Base-by-base conservation (phyloP, 257 asterid genomes). In the Thymus quinquecostatus region DNA sequence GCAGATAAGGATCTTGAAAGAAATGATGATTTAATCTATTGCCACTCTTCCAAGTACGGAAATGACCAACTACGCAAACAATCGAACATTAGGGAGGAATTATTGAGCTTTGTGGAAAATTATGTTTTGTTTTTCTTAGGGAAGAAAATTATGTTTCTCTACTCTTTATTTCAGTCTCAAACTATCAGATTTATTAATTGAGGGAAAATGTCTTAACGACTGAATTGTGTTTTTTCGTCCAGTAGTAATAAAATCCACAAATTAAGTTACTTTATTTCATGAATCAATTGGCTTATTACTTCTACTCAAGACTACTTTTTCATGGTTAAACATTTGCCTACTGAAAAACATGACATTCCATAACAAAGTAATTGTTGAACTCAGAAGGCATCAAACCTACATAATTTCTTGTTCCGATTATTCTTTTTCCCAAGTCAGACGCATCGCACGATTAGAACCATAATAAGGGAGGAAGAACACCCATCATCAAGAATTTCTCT, bases 21-120 rank as follows among this genome's bases (percentile, higher is more conserved):
- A 50, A 50, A 50, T 11, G 6, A 72, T 66, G 8, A 54, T 36
- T 50, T 11, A n/a, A 59, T 50, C 5, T 65, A 21, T 65, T 64
- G 77, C 73, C 72, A 65, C 29, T 11, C 74, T 48, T 64, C 30
- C 43, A 76, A 76, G 63, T 58, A 41, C 60, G 50, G 61, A 21
- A 71, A 55, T 57, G 69, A 10, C 30, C 36, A 50, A 9, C 1
- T 10, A 53, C 36, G 50, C 11, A 12, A 21, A 21, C 21, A 21
- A 21, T 11, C 27, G n/a, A 41, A 38, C 34, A 28, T 50, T 50
- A 5, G 56, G 21, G 14, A 44, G 1, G 4, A 14, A 51, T n/a
- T 51, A 38, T 38, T 38, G 41, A 38, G 6, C 41, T 38, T 21
- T 38, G 41, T 5, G 6, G 41, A 38, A 38, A 38, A 38, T 4